Percentiles rank a stretch among this genome's conserved stretches.
phyloP scores from a whole-genome alignment of 2,329 filamentous ascomycete genomes.

The Plenodomus biglobosus region DNA sequence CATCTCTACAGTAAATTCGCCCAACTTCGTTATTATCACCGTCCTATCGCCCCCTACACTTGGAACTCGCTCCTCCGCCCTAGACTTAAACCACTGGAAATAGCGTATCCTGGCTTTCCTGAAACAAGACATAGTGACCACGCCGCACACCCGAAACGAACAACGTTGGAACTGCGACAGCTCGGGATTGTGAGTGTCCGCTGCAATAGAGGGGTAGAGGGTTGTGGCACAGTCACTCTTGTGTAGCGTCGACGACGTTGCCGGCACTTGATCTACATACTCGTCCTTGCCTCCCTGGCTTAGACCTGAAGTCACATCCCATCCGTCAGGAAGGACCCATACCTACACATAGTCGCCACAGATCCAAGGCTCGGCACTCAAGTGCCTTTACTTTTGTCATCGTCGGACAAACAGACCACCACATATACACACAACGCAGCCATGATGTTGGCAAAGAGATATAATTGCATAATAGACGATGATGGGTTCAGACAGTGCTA shows the following conservation, averaged over 20 bases:
- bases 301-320: not conserved
- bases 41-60: not conserved
- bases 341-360: not conserved
- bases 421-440: slow-evolving; percentile 9
- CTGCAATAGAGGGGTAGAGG: not conserved
- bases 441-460: slow-evolving; percentile 33
- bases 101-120: slow-evolving; percentile 1
- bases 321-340: not conserved
- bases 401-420: not conserved
- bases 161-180: slow-evolving; percentile 10
- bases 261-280: not conserved
- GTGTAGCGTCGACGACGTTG: not conserved
- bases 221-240: not conserved
- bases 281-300: not conserved
- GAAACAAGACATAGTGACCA: slow-evolving; percentile 7
- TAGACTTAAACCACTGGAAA: not conserved
- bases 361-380: not conserved
- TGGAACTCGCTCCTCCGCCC: not conserved
- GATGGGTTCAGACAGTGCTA: slow-evolving; percentile 33
- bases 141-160: slow-evolving; percentile 20
- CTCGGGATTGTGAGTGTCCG: not conserved
- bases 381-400: not conserved
- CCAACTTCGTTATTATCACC: not conserved
- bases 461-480: slow-evolving; percentile 30
- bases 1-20: not conserved